A percentile compares a stretch with the other conserved stretches of the same genome.
phyloP scores from a whole-genome alignment of 2,329 filamentous ascomycete genomes.

The Curvularia eragrostidis region DNA sequence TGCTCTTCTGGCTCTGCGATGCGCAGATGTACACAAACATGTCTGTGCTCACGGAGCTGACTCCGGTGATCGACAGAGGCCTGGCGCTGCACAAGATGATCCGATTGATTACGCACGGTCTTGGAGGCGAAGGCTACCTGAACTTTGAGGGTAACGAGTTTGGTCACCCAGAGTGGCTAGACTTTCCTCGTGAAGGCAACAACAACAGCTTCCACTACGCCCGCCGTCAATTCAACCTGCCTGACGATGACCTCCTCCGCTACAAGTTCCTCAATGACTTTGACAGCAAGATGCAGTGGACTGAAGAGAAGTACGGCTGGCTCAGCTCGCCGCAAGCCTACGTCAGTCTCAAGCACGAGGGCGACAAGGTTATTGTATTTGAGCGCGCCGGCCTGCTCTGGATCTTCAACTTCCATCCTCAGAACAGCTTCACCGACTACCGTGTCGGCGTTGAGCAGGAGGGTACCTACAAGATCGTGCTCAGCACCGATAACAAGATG shows the following conservation, averaged over 20 bases:
- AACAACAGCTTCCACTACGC: slow-evolving; percentile 94
- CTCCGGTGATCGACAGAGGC: slow-evolving; percentile 85
- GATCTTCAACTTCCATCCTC: slow-evolving; percentile 95
- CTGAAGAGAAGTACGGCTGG: slow-evolving; percentile 91
- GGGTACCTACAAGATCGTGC: slow-evolving; percentile 85
- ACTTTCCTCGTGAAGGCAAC: slow-evolving; percentile 94
- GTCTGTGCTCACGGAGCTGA: slow-evolving; percentile 84
- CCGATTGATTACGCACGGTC: slow-evolving; percentile 84
- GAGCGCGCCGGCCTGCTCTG: slow-evolving; percentile 90
- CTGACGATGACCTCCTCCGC: slow-evolving; percentile 82
- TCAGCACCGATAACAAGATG: slow-evolving; percentile 78
- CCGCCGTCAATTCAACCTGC: slow-evolving; percentile 89
- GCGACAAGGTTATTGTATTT: slow-evolving; percentile 94
- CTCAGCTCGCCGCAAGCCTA: slow-evolving; percentile 84
- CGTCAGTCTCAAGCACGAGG: slow-evolving; percentile 91
- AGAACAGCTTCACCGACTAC: slow-evolving; percentile 87
- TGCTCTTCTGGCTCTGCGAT: slow-evolving; percentile 98
- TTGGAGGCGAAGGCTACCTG: slow-evolving; percentile 95
- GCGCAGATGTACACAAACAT: slow-evolving; percentile 98
- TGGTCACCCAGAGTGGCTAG: slow-evolving; percentile 97
- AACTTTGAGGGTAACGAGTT: slow-evolving; percentile 99
- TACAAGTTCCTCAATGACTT: slow-evolving; percentile 95
- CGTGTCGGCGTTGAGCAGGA: slow-evolving; percentile 83
- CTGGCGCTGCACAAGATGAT: slow-evolving; percentile 98
- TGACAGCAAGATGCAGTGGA: slow-evolving; percentile 87